Percentiles rank a stretch among this genome's conserved stretches.
Conservation (phyloP, 2,329 filamentous ascomycete genomes). For the Diaporthe sp. region DNA sequence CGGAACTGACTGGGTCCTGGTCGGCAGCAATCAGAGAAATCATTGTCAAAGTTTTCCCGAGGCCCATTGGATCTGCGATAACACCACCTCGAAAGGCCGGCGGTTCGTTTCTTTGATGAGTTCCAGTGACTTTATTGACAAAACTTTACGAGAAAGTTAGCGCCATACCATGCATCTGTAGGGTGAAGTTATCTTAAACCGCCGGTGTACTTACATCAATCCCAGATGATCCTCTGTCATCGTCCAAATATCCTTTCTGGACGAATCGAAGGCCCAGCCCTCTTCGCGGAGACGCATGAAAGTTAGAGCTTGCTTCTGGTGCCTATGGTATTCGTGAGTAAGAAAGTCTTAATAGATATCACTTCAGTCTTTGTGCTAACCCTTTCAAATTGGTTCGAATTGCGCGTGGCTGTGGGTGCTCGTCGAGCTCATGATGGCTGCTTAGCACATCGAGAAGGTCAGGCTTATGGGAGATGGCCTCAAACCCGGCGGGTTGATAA, state of each 20-base stretch:
- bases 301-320: constrained; percentile 58
- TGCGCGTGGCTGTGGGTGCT: constrained; percentile 46
- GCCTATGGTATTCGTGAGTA: constrained; percentile 45
- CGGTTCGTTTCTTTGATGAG: constrained; percentile 48
- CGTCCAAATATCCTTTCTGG: constrained; percentile 51
- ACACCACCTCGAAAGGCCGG: constrained; percentile 56
- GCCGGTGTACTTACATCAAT: constrained; percentile 40
- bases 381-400: constrained; percentile 44
- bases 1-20: constrained; percentile 4
- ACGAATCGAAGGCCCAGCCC: constrained; percentile 50
- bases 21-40: constrained; percentile 54
- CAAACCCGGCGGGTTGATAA: not conserved
- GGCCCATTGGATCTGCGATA: constrained; percentile 61
- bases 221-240: constrained; percentile 40
- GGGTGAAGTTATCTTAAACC: no score
- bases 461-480: not conserved
- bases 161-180: not conserved
- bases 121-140: constrained; percentile 50
- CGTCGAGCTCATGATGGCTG: constrained; percentile 44
- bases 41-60: constrained; percentile 60
- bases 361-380: constrained; percentile 38
- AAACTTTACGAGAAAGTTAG: constrained; percentile 44
- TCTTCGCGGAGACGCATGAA: constrained; percentile 56
- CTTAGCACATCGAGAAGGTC: constrained; percentile 41
- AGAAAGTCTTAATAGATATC: not conserved